phyloP scores from a whole-genome alignment of 805 yeast genomes.

The Lipomyces yamadae region DNA sequence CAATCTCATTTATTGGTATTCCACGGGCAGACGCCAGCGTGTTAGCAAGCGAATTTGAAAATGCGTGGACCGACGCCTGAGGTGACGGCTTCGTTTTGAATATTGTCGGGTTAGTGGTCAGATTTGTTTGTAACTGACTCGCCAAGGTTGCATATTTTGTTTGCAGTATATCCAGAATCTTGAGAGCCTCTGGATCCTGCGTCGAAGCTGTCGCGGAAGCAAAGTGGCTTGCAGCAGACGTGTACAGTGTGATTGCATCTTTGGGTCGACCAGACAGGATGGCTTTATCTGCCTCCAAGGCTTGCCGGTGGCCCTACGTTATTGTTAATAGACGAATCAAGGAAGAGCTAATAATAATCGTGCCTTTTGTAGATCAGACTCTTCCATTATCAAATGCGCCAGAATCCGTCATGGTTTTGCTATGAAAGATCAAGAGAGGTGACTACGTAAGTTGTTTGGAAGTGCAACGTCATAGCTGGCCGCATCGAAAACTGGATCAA shows the following conservation, averaged over 20 bases:
- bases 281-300: slow-evolving; percentile 36
- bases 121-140: slow-evolving; percentile 20
- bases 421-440: not conserved
- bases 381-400: not conserved
- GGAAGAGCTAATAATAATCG: not conserved
- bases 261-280: slow-evolving; percentile 31
- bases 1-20: slow-evolving; percentile 26
- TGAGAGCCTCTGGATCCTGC: slow-evolving; percentile 31
- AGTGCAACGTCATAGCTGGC: not conserved
- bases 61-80: slow-evolving; percentile 2
- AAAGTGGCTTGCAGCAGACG: slow-evolving; percentile 32
- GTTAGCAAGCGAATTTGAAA: slow-evolving; percentile 17
- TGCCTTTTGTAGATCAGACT: not conserved
- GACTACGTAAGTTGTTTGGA: not conserved
- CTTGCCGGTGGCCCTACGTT: slow-evolving; percentile 35
- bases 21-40: slow-evolving; percentile 43
- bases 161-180: slow-evolving; percentile 27
- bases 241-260: slow-evolving; percentile 35
- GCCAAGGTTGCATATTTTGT: slow-evolving; percentile 27
- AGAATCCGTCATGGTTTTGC: not conserved
- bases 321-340: not conserved
- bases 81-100: slow-evolving; percentile 17
- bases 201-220: slow-evolving; percentile 25
- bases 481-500: not conserved
- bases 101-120: slow-evolving; percentile 24